Conservation (phyloP, 83 land plant species). For the Larix sibirica region DNA sequence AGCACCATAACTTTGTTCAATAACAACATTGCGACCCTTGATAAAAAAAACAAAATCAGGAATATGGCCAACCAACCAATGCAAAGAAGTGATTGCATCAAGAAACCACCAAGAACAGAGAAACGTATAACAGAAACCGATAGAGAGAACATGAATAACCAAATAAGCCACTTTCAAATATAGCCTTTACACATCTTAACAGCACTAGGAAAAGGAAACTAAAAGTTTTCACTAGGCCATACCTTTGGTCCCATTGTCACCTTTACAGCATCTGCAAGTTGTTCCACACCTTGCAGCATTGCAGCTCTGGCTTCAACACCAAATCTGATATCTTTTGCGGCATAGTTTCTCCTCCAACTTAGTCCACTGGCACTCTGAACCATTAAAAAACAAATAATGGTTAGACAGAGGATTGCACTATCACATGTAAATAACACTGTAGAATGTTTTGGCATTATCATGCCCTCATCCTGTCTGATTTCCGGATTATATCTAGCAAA, state of each 20-base stretch:
- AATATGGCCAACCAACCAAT: not conserved
- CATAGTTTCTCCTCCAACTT: constrained; percentile 57
- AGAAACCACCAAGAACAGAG: too few relatives aligned
- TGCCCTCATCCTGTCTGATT: not conserved
- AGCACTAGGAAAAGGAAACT: not conserved
- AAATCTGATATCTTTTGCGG: constrained; percentile 68
- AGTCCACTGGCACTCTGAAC: not conserved
- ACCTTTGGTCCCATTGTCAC: constrained; percentile 90
- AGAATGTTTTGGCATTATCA: not conserved
- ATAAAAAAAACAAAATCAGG: not conserved
- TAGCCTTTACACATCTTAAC: not conserved
- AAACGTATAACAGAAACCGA: too few relatives aligned
- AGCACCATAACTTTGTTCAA: constrained; percentile 69
- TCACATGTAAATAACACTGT: not conserved
- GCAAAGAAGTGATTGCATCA: too few relatives aligned
- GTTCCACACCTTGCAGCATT: constrained; percentile 81
- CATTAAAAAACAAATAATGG: not conserved
- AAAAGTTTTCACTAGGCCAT: not conserved
- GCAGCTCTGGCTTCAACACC: constrained; percentile 62
- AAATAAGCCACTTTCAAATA: too few relatives aligned
- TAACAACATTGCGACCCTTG: constrained; percentile 79
- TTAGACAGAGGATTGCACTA: not conserved
- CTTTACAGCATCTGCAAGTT: constrained; percentile 78
- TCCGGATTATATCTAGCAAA: not conserved
- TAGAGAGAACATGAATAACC: too few relatives aligned